Evolutionary conservation across 495 filamentous ascomycete species (phyloP), one percentile per base, ranked within the genome.

Genomic region (Bacidia gigantensis): DNA sequence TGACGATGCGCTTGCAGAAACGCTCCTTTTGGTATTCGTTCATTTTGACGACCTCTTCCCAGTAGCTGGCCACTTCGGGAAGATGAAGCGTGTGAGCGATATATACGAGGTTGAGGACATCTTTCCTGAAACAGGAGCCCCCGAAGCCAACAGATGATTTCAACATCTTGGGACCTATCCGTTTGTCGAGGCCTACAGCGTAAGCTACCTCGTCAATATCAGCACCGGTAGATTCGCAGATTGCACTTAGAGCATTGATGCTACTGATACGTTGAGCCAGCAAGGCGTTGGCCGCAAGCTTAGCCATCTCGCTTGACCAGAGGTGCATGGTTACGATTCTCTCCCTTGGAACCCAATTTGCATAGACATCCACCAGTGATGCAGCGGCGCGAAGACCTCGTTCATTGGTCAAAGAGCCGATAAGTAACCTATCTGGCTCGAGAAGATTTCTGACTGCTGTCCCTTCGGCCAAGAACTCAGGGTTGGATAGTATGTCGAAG

Each of bases 401-500:
- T 2, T 65, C 51, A 0, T 78, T 85, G 11, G 65, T 64, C 1
- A 75, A 65, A 1, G 81, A 87, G 20, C 87, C 87, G 59, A 93
- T 88, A 21, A 90, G 69, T 11, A 90, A 77, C 10, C 87, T 78
- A 52, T 87, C 84, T 2, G 87, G 87, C n/a, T 68, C 58, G 49
- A 84, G 73, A 18, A 90, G 67, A 59, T 90, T 79, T 9, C 73
- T 60, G 52, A 90, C 72, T 0, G 87, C 87, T 0, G 82, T 86
- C 14, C 87, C 87, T 54, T 87, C 85, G 10, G 87, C 81, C 0
- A 90, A 69, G 55, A 89, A 90, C 58, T 93, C 86, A 2, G 87
- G 87, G 61, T 89, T 93, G 11, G 84, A 88, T 2, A 93, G 73
- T 23, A 93, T 74, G 54, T 90, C 82, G 55, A 90, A 88, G 3